These are phyloP conservation scores for Penicillium goetzii DNA, from an alignment of 495 filamentous ascomycete genomes.

Conservation along the genomic window DNA sequence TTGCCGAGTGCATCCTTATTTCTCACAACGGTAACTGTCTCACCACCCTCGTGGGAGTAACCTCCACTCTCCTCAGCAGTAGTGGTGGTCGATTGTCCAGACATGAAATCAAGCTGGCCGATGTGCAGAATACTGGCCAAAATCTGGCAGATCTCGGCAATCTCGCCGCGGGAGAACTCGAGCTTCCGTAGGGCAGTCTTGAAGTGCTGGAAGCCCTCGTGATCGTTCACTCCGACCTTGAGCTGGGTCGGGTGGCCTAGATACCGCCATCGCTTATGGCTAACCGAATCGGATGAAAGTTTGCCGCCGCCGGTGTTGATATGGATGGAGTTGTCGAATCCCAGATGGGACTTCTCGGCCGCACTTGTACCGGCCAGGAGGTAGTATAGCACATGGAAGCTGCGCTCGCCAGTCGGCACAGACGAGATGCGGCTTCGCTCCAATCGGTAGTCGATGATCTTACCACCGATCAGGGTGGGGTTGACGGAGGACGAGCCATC, in stretches of 20 bases:
- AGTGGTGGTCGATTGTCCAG: slow-evolving; percentile 73
- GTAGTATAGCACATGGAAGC: slow-evolving; percentile 96
- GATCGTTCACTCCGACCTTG: slow-evolving; percentile 94
- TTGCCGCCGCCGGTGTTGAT: slow-evolving; percentile 48
- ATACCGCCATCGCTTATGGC: slow-evolving; percentile 87
- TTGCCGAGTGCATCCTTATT: slow-evolving; percentile 89
- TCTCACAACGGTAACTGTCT: slow-evolving; percentile 80
- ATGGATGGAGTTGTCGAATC: slow-evolving; percentile 65
- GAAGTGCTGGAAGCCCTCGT: slow-evolving; percentile 94
- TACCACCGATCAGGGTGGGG: slow-evolving; percentile 87
- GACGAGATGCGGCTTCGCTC: slow-evolving; percentile 88
- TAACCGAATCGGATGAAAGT: slow-evolving; percentile 54
- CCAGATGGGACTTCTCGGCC: slow-evolving; percentile 87
- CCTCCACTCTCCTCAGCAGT: slow-evolving; percentile 90
- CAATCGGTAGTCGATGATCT: slow-evolving; percentile 88
- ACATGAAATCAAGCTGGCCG: slow-evolving; percentile 90
- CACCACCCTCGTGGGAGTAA: slow-evolving; percentile 91
- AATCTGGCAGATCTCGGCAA: slow-evolving; percentile 95
- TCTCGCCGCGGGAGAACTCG: slow-evolving; percentile 89
- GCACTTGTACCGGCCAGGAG: slow-evolving; percentile 87
- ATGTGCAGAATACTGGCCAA: slow-evolving; percentile 91
- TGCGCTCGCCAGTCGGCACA: slow-evolving; percentile 93
- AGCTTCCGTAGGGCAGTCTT: slow-evolving; percentile 93
- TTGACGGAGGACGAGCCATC: slow-evolving; percentile 80
- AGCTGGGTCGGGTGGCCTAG: slow-evolving; percentile 94